Base-by-base conservation (phyloP, 2,329 filamentous ascomycete species). In the Acarospora socialis region DNA sequence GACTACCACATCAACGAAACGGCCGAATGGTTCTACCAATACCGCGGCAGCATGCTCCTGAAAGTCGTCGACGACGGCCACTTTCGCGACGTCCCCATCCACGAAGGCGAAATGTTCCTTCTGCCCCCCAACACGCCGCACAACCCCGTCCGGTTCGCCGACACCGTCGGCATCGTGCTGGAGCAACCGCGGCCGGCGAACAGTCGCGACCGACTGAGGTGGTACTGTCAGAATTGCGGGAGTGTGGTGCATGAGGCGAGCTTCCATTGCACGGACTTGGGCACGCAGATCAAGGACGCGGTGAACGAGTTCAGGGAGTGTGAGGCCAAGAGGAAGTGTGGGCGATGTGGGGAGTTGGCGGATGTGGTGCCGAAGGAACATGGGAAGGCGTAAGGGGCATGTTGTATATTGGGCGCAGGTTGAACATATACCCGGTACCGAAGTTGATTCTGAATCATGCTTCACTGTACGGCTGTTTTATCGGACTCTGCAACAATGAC, bases 1-100 rank as follows among this genome's bases (percentile, higher is more conserved):
- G 90, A 95, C 66, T 98, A 94, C 66, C 90, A 95, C 68, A 87
- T 95, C 70, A 95, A 95, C 66, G 65, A 75, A 47, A 95, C 87
- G 0, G 76, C 90, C 8, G 90, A 95, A 57, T 95, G 86, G 77
- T 98, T 95, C 73, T 95, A 90, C 68, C 87, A 95, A 59, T 75
- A 93, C 69, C 76, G 77, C 48, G 90, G 90, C 43, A 76, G 78
- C 43, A 94, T 95, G 87, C 66, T 90, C 36, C 77, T 98, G 45
- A 92, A 92, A 54, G 80, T 90, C 10, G 81, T 94, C 41, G 83
- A 94, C 50, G 33, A 39, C 15, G 33, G 32, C 10, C 25, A 57
- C 56, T 92, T 92, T 59, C 70, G 74, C 43, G 87, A 95, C 57
- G 73, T 95, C 42, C 67, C 84, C 50, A 93, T 95, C 60, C 70